Conservation (phyloP, 1,284 basidiomycete species). For the Takashimella tepidaria region DNA sequence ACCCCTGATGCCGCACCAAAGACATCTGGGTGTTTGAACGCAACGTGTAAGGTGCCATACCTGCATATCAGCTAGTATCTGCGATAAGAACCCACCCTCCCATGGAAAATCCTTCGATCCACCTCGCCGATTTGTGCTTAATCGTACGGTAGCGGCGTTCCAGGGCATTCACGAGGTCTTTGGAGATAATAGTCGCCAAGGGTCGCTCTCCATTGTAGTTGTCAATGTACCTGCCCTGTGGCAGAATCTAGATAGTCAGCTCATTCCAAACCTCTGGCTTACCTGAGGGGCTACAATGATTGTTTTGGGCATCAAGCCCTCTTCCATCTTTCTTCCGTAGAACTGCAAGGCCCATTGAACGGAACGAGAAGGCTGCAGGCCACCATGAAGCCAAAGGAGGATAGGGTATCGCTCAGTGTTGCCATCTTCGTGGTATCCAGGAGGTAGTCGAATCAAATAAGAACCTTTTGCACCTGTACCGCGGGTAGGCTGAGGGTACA, state of each 20-base stretch:
- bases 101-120: not conserved
- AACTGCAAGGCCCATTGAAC: not conserved
- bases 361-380: not conserved
- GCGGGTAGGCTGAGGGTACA: not conserved
- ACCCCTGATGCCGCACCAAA: no score
- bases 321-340: not conserved
- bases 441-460: not conserved
- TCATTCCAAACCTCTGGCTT: no score
- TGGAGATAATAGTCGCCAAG: not conserved
- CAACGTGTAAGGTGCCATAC: not conserved
- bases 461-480: not conserved
- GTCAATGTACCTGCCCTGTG: not conserved
- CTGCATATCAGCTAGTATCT: not conserved
- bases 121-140: not conserved
- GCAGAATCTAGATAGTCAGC: not conserved
- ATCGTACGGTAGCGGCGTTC: not conserved
- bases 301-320: not conserved
- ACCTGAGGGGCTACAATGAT: not conserved
- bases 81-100: not conserved
- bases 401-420: not conserved
- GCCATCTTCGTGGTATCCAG: not conserved
- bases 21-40: not conserved
- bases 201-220: not conserved
- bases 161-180: not conserved
- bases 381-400: not conserved